Evolutionary conservation across 805 yeast genomes (phyloP), one percentile per base, ranked within the genome.

Genomic region (Nakazawaea populi): DNA sequence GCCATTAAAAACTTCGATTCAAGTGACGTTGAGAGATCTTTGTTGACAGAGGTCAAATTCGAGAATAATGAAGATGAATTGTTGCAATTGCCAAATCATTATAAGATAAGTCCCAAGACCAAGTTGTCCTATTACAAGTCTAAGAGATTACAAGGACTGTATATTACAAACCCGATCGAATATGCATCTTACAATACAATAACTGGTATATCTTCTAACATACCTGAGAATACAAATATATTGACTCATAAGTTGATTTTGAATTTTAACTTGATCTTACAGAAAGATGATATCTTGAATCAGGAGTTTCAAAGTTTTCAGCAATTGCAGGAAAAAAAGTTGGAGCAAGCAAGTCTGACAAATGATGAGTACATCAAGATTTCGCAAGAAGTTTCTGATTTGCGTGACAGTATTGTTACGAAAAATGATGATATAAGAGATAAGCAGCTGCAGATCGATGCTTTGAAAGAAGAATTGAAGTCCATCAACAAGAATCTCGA

Each of bases 1-100:
- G 62, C 72, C 2, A 79, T 89, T 5, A 82, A 85, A 2, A 72
- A 73, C 40, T 89, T 80, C 59, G 76, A 77, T 4, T 75, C 91
- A 1, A 70, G 72, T 55, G 97, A 90, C 63, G 96, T 90, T 24
- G 96, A 90, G 61, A 76, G 79, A 58, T 84, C 94, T 0, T 66
- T 87, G 51, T 66, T 87, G 46, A 83, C 89, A 1, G 95, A 87
- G 61, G 92, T 87, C 3, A 80, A 76, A 48, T 85, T 79, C 62
- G 83, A 77, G 53, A 78, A 80, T 39, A 77, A 78, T 54, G 66
- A 75, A 2, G 74, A 74, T 27, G 56, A 56, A 48, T 48, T 61
- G 49, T 46, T 49, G 35, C 36, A 53, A 53, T 40, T 56, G 47
- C 56, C 58, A 45, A 54, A 61, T 52, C 52, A 59, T 45, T 56